These are phyloP conservation scores for Phaeophleospora eucalypticola DNA, from an alignment of 2,329 filamentous ascomycete species.

Conservation along the genomic window DNA sequence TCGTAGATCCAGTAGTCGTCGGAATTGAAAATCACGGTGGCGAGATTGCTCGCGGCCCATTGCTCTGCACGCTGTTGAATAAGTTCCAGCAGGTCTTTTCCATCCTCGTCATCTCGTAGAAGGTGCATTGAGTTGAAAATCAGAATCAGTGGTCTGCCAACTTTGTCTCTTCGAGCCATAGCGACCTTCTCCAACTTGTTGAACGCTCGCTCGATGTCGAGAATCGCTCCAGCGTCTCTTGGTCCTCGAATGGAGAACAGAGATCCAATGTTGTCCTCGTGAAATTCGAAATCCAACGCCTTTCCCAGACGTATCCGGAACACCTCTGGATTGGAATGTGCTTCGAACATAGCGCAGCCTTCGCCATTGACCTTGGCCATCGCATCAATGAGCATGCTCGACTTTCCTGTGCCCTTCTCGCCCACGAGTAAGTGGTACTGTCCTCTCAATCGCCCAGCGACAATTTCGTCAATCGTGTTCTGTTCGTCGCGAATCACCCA, in stretches of 20 bases:
- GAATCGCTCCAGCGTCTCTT: slow-evolving; percentile 81
- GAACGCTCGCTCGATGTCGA: slow-evolving; percentile 93
- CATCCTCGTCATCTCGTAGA: slow-evolving; percentile 84
- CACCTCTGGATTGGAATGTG: slow-evolving; percentile 90
- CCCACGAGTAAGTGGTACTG: slow-evolving; percentile 91
- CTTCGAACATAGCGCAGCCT: slow-evolving; percentile 91
- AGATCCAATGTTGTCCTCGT: slow-evolving; percentile 95
- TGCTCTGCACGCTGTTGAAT: slow-evolving; percentile 93
- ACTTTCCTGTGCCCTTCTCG: slow-evolving; percentile 95
- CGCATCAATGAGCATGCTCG: slow-evolving; percentile 90
- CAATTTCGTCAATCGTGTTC: slow-evolving; percentile 72
- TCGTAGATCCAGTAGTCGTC: slow-evolving; percentile 99
- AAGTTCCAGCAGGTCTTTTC: slow-evolving; percentile 87
- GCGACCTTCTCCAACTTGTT: slow-evolving; percentile 98
- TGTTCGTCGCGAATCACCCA: slow-evolving; percentile 89
- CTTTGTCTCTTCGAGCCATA: slow-evolving; percentile 59
- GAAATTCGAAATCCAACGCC: slow-evolving; percentile 90
- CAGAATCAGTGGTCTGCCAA: slow-evolving; percentile 72
- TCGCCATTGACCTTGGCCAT: slow-evolving; percentile 91
- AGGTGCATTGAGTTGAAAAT: slow-evolving; percentile 95
- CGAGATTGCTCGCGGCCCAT: slow-evolving; percentile 88
- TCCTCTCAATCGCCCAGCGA: slow-evolving; percentile 66
- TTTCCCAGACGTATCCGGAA: slow-evolving; percentile 91
- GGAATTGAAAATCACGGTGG: slow-evolving; percentile 89
- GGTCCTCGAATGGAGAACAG: slow-evolving; percentile 94